Conservation (phyloP, 768 basidiomycete genomes). For the Russula sp. region DNA sequence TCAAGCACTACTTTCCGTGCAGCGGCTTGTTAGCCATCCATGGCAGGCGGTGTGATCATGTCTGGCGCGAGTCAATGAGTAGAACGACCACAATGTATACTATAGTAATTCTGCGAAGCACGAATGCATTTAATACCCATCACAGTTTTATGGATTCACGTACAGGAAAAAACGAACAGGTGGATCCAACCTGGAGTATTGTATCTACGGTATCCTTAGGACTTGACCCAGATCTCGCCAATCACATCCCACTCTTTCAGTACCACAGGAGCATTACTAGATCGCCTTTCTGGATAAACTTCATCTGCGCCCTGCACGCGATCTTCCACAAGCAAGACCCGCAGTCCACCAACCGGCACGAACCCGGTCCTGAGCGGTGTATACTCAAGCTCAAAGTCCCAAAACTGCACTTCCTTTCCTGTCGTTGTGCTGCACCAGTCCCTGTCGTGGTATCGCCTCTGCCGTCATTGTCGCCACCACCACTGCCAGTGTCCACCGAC, state of each 20-base stretch:
- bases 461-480: slow-evolving; percentile 20
- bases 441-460: slow-evolving; percentile 28
- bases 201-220: slow-evolving; percentile 8
- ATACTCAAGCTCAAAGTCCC: slow-evolving; percentile 64
- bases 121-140: slow-evolving; percentile 20
- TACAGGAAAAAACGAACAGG: not conserved
- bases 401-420: slow-evolving; percentile 33
- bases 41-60: slow-evolving; percentile 55
- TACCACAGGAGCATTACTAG: slow-evolving; percentile 36
- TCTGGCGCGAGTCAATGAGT: not conserved
- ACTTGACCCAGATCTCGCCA: slow-evolving; percentile 63
- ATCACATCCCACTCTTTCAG: slow-evolving; percentile 72
- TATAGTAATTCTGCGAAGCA: slow-evolving; percentile 17
- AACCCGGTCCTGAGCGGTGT: slow-evolving; percentile 60
- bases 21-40: slow-evolving; percentile 87
- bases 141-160: not conserved
- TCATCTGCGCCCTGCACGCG: slow-evolving; percentile 41
- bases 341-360: slow-evolving; percentile 61
- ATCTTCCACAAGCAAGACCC: slow-evolving; percentile 65
- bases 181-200: not conserved
- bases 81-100: slow-evolving; percentile 5
- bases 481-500: not conserved
- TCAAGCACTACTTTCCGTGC: slow-evolving; percentile 85
- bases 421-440: slow-evolving; percentile 21
- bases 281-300: slow-evolving; percentile 28